These are phyloP conservation scores for Clarireedia homoeocarpa DNA, from an alignment of 2,329 filamentous ascomycete genomes.

Conservation along the genomic window DNA sequence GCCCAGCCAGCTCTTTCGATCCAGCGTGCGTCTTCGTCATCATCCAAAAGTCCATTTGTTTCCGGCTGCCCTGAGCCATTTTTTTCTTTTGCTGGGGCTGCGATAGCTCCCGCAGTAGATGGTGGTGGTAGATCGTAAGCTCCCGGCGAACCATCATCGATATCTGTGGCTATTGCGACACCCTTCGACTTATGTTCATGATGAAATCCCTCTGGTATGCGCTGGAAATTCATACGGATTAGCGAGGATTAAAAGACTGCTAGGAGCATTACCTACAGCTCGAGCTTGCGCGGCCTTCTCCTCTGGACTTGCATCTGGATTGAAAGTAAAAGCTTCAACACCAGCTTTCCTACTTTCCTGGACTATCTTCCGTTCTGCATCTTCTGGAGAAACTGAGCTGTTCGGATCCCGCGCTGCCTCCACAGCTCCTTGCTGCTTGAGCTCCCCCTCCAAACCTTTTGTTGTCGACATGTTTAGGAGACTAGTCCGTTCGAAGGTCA, in stretches of 20 bases:
- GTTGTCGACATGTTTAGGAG: slow-evolving; percentile 20
- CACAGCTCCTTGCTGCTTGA: slow-evolving; percentile 73
- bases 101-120: slow-evolving; percentile 60
- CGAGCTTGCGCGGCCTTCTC: slow-evolving; percentile 75
- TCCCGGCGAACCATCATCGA: slow-evolving; percentile 60
- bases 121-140: slow-evolving; percentile 73
- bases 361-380: slow-evolving; percentile 66
- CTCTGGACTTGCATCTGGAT: slow-evolving; percentile 75
- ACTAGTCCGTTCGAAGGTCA: slow-evolving; percentile 8
- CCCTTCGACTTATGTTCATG: slow-evolving; percentile 54
- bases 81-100: slow-evolving; percentile 38
- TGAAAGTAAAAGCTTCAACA: slow-evolving; percentile 72
- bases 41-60: slow-evolving; percentile 34
- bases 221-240: slow-evolving; percentile 34
- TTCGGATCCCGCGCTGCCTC: slow-evolving; percentile 69
- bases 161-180: slow-evolving; percentile 69
- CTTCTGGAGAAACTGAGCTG: slow-evolving; percentile 57
- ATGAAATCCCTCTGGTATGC: slow-evolving; percentile 56
- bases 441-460: slow-evolving; percentile 42
- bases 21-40: slow-evolving; percentile 44
- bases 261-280: slow-evolving; percentile 49
- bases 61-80: slow-evolving; percentile 40
- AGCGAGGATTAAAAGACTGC: background rate
- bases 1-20: slow-evolving; percentile 72
- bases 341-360: slow-evolving; percentile 74